A percentile compares a stretch with the other conserved stretches of the same genome.
Evolutionary conservation across 2,329 filamentous ascomycete genomes (phyloP).

Genomic region (Calycina marina): DNA sequence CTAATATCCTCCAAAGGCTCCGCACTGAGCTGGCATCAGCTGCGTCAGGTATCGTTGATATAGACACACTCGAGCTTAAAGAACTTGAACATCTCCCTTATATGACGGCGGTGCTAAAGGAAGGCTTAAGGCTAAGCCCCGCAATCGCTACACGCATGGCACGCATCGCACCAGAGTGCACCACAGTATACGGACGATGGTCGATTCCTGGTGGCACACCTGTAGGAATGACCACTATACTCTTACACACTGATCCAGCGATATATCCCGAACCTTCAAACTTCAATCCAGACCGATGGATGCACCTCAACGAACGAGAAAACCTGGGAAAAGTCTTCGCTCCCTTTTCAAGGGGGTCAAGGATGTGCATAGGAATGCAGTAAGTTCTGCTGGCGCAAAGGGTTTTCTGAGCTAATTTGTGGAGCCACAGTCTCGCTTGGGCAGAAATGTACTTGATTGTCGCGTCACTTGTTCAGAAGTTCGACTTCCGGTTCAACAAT

Average conservation of each 20-base stretch:
- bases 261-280: conserved; percentile 24
- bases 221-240: conserved; percentile 25
- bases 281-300: conserved; percentile 28
- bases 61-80: neutral
- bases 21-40: conserved; percentile 21
- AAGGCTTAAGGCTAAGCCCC: conserved; percentile 20
- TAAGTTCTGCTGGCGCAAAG: neutral
- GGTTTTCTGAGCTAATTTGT: neutral
- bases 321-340: conserved; percentile 25
- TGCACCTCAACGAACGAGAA: conserved; percentile 23
- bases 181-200: conserved; percentile 6
- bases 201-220: conserved; percentile 21
- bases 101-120: conserved; percentile 19
- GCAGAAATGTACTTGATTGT: conserved; percentile 5
- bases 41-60: neutral
- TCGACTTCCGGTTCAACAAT: conserved; percentile 4
- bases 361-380: conserved; percentile 26
- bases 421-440: conserved; percentile 5
- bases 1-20: conserved; percentile 18
- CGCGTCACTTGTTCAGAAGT: conserved; percentile 3
- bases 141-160: conserved; percentile 19
- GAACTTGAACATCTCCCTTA: conserved; percentile 17
- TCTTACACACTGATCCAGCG: conserved; percentile 26
- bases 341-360: conserved; percentile 27
- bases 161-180: conserved; percentile 16